Percentiles rank a stretch among this genome's conserved stretches.
These are phyloP conservation scores for Balakata baccata DNA, from an alignment of 345 rosid genomes.

Conservation along the genomic window DNA sequence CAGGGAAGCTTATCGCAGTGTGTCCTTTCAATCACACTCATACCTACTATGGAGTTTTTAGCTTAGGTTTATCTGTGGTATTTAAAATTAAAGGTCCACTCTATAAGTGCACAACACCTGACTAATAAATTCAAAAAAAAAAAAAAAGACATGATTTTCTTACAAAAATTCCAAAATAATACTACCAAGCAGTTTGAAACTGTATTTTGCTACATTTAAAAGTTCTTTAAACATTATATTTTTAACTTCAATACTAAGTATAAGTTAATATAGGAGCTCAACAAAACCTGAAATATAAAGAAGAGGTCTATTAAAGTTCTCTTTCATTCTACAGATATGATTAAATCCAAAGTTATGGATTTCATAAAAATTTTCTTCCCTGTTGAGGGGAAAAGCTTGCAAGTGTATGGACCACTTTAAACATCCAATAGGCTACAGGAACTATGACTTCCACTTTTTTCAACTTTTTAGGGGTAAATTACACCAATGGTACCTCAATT, in stretches of 20 bases:
- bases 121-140: too few species aligned
- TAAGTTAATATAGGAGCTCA: neutral
- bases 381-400: neutral
- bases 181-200: neutral
- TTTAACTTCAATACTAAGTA: too few species aligned
- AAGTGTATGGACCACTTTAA: constrained; percentile 14
- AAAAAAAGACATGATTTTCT: neutral
- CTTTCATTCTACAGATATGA: neutral
- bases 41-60: neutral
- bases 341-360: neutral
- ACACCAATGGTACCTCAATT: too few species aligned
- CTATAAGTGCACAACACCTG: too few species aligned
- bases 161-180: neutral
- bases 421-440: neutral
- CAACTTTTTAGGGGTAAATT: too few species aligned
- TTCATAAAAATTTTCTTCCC: neutral
- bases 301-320: neutral
- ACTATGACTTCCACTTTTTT: neutral
- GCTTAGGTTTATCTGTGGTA: neutral
- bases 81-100: neutral
- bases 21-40: constrained; percentile 24
- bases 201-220: too few species aligned
- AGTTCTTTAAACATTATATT: too few species aligned
- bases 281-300: neutral
- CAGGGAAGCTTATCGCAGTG: constrained; percentile 89